Base-by-base conservation (phyloP, 2,329 filamentous ascomycete species). In the Ilyonectria sp. region DNA sequence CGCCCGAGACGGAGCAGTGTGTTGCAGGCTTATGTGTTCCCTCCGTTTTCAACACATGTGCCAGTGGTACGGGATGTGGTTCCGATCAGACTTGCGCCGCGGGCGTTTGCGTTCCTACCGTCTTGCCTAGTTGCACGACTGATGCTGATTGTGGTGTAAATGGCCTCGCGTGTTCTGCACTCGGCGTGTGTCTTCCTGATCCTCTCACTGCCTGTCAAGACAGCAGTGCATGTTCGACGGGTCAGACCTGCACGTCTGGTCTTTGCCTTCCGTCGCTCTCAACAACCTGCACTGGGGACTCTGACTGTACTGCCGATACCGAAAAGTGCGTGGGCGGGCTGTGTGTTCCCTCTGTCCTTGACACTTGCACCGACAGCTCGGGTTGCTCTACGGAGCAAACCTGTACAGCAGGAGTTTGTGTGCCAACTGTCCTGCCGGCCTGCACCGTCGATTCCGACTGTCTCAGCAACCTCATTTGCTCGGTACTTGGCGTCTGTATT, bases 401-500 rank as follows among this genome's bases (percentile, higher is more conserved):
- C 17, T 65, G 63, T 17, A 60, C 59, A 0, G 63, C 33, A 21
- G 63, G 63, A 3, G 10, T 56, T 11, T 66, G 63, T 31, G 35
- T 66, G 15, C 63, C 63, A 21, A 17, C 4, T 4, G 46, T 50
- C 6, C 17, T 65, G 2, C 21, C 17, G 26, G 35, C 15, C 1
- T 65, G 63, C 15, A 31, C 56, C 3, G 15, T 15, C 3, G 46
- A 31, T 8, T 65, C 62, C 3, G 37, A 47, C 10, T 64, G 62
- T 17, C 7, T 37, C 1, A 44, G 46, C 9, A 37, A 35, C 4
- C 49, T 43, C 40, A n/a, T 35, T 1, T 13, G 15, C 5, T 64
- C 55, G 6, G 58, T 21, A 9, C 11, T 10, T 7, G 62, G 62
- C 6, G 49, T 49, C 55, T 64, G 62, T 26, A 17, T 64, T 37